phyloP scores from a whole-genome alignment of 805 yeast species.

The Metschnikowia colocasiae region DNA sequence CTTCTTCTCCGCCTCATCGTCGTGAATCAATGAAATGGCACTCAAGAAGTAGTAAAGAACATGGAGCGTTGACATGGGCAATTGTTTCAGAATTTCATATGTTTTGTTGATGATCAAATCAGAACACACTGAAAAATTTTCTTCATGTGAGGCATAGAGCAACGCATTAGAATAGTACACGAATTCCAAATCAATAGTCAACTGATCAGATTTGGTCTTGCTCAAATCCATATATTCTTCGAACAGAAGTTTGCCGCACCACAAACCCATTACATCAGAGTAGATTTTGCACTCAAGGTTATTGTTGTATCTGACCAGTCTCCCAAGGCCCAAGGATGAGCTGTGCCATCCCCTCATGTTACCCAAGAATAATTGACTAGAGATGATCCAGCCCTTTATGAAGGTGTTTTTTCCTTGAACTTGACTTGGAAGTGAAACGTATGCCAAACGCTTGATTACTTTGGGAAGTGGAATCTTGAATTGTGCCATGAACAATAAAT shows the following conservation, averaged over 20 bases:
- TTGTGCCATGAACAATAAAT: constrained; percentile 39
- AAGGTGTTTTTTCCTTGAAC: constrained; percentile 7
- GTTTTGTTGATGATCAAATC: constrained; percentile 14
- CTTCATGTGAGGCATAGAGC: constrained; percentile 14
- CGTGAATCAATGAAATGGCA: constrained; percentile 19
- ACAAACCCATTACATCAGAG: constrained; percentile 6
- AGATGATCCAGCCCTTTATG: constrained; percentile 9
- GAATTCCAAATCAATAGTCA: constrained; percentile 16
- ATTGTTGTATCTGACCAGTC: constrained; percentile 7
- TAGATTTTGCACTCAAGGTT: constrained; percentile 7
- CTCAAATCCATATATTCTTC: constrained; percentile 9
- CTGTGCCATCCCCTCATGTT: constrained; percentile 13
- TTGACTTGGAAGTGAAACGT: constrained; percentile 6
- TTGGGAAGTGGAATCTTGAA: constrained; percentile 39
- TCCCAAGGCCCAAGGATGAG: constrained; percentile 10
- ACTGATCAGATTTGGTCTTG: not conserved
- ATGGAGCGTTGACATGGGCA: constrained; percentile 23
- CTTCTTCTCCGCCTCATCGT: constrained; percentile 19
- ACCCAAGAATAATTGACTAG: constrained; percentile 12
- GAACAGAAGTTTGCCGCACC: constrained; percentile 9
- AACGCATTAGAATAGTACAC: constrained; percentile 15
- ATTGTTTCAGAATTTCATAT: constrained; percentile 20
- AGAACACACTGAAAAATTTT: constrained; percentile 19
- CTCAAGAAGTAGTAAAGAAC: constrained; percentile 22
- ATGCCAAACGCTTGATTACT: constrained; percentile 24